Percentiles rank a stretch among this genome's conserved stretches.
Evolutionary conservation across 2,329 filamentous ascomycete species (phyloP).

Genomic region (Neofusicoccum parvum): DNA sequence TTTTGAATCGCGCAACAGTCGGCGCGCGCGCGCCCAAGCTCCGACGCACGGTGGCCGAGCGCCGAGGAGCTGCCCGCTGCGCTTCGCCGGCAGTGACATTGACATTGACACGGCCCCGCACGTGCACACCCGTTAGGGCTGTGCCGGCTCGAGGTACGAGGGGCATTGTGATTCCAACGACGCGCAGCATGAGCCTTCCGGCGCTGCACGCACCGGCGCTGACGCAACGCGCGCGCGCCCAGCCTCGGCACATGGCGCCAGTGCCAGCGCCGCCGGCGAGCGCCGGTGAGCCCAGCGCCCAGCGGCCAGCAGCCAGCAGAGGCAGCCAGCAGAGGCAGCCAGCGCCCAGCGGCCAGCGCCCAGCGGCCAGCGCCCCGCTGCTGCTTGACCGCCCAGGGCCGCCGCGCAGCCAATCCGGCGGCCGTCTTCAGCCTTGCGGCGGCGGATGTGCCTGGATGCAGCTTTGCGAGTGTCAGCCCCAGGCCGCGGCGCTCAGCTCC

Average conservation of each 20-base stretch:
- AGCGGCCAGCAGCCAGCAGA: no score
- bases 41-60: neutral
- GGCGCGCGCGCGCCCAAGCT: conserved; percentile 1
- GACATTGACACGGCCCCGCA: neutral
- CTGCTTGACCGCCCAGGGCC: neutral
- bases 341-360: no score
- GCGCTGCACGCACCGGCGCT: neutral
- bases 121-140: neutral
- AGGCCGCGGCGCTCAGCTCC: neutral
- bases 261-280: no score
- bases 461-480: neutral
- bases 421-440: neutral
- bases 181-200: neutral
- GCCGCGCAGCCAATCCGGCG: neutral
- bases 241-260: no score
- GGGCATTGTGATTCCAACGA: no score
- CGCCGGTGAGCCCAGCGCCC: no score
- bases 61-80: no score
- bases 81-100: no score
- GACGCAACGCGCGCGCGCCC: neutral
- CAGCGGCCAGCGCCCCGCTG: conserved; percentile 7
- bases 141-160: no score
- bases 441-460: conserved; percentile 3
- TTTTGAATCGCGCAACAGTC: neutral
- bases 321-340: no score